Evolutionary conservation across 2,329 filamentous ascomycete species (phyloP).

Genomic region (Aspergillus aculeatus): DNA sequence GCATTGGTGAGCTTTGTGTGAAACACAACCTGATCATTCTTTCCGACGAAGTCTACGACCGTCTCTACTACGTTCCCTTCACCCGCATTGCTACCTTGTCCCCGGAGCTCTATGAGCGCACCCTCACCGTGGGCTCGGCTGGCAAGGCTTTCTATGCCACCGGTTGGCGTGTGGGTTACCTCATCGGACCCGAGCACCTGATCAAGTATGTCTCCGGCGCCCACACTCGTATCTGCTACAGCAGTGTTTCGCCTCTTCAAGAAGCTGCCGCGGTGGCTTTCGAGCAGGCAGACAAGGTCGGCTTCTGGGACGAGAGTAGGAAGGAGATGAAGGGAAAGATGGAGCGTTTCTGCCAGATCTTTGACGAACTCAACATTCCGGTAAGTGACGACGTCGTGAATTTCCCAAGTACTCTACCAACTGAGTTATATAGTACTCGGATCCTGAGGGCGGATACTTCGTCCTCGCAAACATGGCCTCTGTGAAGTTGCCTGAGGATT

Average conservation of each 20-base stretch:
- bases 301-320: constrained; percentile 85
- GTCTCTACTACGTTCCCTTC: constrained; percentile 92
- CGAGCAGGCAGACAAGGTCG: constrained; percentile 77
- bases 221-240: constrained; percentile 95
- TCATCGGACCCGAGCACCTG: constrained; percentile 83
- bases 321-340: constrained; percentile 88
- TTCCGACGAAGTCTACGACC: constrained; percentile 90
- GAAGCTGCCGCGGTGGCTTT: constrained; percentile 93
- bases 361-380: constrained; percentile 70
- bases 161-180: constrained; percentile 93
- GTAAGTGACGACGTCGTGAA: constrained; percentile 28
- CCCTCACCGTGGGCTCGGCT: constrained; percentile 89
- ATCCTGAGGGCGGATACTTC: constrained; percentile 96
- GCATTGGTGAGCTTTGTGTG: constrained; percentile 83
- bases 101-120: constrained; percentile 82
- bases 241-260: constrained; percentile 86
- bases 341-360: constrained; percentile 78
- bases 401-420: constrained; percentile 3
- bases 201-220: constrained; percentile 90
- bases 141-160: constrained; percentile 99
- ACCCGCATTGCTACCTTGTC: constrained; percentile 88
- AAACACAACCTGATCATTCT: constrained; percentile 93
- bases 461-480: constrained; percentile 91
- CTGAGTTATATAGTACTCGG: constrained; percentile 60
- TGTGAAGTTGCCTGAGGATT: constrained; percentile 77